phyloP scores from a whole-genome alignment of 1,284 basidiomycete genomes.

The Malassezia japonica region DNA sequence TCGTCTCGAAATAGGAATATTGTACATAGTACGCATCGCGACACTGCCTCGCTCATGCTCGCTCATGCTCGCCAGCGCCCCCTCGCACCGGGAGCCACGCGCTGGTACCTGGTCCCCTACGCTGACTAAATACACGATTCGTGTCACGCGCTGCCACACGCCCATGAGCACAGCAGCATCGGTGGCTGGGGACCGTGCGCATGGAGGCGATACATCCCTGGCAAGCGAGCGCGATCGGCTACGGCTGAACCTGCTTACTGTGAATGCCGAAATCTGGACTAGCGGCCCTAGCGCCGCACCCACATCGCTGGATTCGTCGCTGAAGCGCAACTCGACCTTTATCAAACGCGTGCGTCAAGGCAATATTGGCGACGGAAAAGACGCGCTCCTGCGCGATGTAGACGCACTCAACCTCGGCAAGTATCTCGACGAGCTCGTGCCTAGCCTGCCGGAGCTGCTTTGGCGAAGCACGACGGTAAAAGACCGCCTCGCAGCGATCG shows the following conservation, averaged over 20 bases:
- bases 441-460: constrained; percentile 76
- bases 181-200: background rate
- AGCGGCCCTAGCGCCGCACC: constrained; percentile 17
- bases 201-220: background rate
- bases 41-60: too few species aligned
- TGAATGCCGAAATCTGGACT: constrained; percentile 26
- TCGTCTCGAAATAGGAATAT: too few species aligned
- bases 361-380: constrained; percentile 49
- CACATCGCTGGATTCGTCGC: constrained; percentile 33
- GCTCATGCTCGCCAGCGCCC: too few species aligned
- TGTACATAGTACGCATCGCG: too few species aligned
- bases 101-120: too few species aligned
- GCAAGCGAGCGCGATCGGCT: constrained; percentile 27
- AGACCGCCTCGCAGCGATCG: constrained; percentile 70
- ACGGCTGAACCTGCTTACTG: constrained; percentile 22
- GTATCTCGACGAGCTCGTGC: constrained; percentile 87
- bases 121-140: too few species aligned
- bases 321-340: constrained; percentile 45
- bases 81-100: too few species aligned
- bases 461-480: constrained; percentile 73
- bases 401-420: constrained; percentile 81
- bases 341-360: constrained; percentile 39
- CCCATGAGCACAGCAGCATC: background rate
- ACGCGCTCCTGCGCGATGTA: constrained; percentile 59
- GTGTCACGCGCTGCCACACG: too few species aligned